A percentile compares a stretch with the other conserved stretches of the same genome.
Evolutionary conservation across 2,329 filamentous ascomycete genomes (phyloP).

Genomic region (Ciborinia camelliae): DNA sequence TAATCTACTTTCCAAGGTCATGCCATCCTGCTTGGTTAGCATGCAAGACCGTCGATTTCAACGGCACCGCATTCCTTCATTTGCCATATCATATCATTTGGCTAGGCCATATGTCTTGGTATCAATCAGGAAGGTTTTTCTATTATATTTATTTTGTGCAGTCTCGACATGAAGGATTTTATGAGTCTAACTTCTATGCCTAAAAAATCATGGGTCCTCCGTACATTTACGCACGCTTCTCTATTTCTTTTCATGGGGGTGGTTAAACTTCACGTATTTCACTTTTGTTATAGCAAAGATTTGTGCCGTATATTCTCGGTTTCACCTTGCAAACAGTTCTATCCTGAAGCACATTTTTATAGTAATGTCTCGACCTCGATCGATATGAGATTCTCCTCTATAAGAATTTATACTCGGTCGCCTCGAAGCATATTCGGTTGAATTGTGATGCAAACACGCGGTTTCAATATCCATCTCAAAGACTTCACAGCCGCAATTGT

Average conservation of each 20-base stretch:
- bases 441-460: not conserved
- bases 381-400: not conserved
- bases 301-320: too few species aligned
- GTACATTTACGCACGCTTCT: too few species aligned
- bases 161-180: too few species aligned
- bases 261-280: too few species aligned
- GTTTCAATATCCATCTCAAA: not conserved
- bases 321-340: not conserved
- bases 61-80: not conserved
- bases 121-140: not conserved
- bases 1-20: not conserved
- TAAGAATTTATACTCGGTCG: not conserved
- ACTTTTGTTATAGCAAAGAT: too few species aligned
- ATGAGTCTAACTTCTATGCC: too few species aligned
- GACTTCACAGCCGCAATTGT: constrained; percentile 7
- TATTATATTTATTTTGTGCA: not conserved
- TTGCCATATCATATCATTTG: not conserved
- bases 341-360: too few species aligned
- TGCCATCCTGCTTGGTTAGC: not conserved
- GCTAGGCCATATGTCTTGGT: not conserved
- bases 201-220: too few species aligned
- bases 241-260: too few species aligned
- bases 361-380: not conserved
- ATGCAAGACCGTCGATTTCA: not conserved
- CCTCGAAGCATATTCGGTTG: not conserved